Evolutionary conservation across 1,284 basidiomycete genomes (phyloP).

Genomic region (Ustilago sp.): DNA sequence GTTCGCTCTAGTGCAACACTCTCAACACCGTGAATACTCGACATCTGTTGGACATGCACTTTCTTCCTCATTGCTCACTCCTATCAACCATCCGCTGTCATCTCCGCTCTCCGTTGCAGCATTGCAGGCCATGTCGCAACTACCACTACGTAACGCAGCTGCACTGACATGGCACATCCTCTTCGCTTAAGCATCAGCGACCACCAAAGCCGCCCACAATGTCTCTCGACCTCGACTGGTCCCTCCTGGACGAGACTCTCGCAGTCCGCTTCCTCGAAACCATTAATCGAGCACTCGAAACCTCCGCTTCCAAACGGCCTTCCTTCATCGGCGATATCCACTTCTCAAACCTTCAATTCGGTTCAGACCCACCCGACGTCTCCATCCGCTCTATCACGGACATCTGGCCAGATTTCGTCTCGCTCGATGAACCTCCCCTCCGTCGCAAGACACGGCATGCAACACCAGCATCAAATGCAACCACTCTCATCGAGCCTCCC

Average conservation of each 20-base stretch:
- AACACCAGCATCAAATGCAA: conserved; percentile 38
- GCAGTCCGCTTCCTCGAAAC: conserved; percentile 79
- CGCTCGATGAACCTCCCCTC: conserved; percentile 40
- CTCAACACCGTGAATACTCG: conserved; percentile 1
- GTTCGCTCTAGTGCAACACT: conserved; percentile 1
- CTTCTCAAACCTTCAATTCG: conserved; percentile 87
- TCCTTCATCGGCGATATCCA: conserved; percentile 93
- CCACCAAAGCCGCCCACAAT: conserved; percentile 23
- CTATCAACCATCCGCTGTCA: background rate
- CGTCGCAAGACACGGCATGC: conserved; percentile 28
- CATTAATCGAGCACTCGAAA: conserved; percentile 81
- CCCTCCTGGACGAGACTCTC: conserved; percentile 76
- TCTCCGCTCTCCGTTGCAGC: background rate
- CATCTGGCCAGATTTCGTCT: conserved; percentile 86
- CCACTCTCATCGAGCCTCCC: conserved; percentile 34
- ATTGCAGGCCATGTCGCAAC: background rate
- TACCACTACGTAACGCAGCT: background rate
- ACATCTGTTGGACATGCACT: background rate
- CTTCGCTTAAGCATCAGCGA: background rate
- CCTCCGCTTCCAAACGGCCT: conserved; percentile 77
- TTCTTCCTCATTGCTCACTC: background rate
- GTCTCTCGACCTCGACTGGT: conserved; percentile 74
- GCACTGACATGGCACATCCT: conserved; percentile 7
- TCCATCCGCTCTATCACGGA: conserved; percentile 91
- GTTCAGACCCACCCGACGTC: conserved; percentile 82